Conservation (phyloP, 2,329 filamentous ascomycete species). For the Trichoderma breve region DNA sequence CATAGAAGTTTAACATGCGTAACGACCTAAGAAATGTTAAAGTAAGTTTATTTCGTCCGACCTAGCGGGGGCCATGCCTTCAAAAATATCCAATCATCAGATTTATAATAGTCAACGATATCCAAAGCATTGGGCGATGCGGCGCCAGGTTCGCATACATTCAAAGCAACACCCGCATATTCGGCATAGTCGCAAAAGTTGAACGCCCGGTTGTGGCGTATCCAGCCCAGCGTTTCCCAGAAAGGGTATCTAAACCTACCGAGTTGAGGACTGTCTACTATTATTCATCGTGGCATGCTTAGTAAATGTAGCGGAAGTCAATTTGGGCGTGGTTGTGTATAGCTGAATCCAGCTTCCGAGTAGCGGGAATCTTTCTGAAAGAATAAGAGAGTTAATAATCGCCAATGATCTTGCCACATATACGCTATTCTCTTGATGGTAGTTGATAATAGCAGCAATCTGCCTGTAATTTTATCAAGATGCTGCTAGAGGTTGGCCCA, state of each 20-base stretch:
- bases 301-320: not conserved
- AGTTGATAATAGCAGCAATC: not conserved
- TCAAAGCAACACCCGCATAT: not conserved
- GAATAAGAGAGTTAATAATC: not conserved
- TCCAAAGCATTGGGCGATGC: not conserved
- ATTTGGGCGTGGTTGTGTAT: not conserved
- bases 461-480: not conserved
- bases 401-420: not conserved
- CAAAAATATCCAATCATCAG: not conserved
- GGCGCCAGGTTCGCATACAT: not conserved
- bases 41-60: not conserved
- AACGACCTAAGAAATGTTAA: not conserved
- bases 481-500: not conserved
- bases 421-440: not conserved
- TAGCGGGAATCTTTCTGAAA: not conserved
- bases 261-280: not conserved
- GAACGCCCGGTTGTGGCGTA: not conserved
- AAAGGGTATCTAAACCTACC: not conserved
- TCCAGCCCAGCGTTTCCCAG: not conserved
- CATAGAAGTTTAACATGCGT: not conserved
- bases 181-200: not conserved
- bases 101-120: not conserved
- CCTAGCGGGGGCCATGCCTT: not conserved
- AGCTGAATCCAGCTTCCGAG: not conserved
- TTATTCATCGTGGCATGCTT: not conserved